phyloP scores from a whole-genome alignment of 129 eudicot genomes.

The Saussurea involucrata region DNA sequence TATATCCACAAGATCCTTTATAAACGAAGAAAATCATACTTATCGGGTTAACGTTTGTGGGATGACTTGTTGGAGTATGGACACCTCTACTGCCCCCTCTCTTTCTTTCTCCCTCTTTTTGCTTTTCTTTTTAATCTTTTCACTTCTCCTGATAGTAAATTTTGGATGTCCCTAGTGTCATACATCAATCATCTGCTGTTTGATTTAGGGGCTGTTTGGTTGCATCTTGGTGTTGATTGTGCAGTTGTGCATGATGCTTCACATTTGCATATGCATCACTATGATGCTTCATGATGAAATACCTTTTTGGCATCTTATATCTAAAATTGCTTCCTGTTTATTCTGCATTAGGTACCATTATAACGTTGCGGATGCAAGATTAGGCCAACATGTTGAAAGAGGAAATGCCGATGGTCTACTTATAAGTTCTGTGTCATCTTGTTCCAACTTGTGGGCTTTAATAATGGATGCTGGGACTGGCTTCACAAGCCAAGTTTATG shows the following conservation, averaged over 20 bases:
- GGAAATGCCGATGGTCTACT: conserved; percentile 74
- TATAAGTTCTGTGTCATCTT: conserved; percentile 73
- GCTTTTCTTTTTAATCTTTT: not conserved
- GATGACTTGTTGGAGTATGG: not conserved
- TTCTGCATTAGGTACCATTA: conserved; percentile 59
- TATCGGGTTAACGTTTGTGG: not conserved
- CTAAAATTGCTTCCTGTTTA: not conserved
- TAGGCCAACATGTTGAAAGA: conserved; percentile 73
- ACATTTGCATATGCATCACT: not conserved
- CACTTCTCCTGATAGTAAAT: not conserved
- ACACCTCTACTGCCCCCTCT: not conserved
- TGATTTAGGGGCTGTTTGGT: not conserved
- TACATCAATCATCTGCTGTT: not conserved
- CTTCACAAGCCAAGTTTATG: conserved; percentile 68
- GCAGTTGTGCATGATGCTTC: not conserved
- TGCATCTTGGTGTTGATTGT: not conserved
- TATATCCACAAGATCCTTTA: not conserved
- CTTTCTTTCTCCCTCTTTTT: not conserved
- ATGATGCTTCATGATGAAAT: not conserved
- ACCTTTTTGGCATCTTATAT: not conserved
- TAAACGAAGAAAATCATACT: not conserved
- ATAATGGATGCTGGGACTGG: conserved; percentile 95
- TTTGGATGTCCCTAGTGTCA: not conserved
- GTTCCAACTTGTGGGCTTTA: conserved; percentile 79
- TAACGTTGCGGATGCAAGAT: conserved; percentile 78